phyloP scores from a whole-genome alignment of 176 grass and related monocot genomes.

The Urochloa ruziziensis region DNA sequence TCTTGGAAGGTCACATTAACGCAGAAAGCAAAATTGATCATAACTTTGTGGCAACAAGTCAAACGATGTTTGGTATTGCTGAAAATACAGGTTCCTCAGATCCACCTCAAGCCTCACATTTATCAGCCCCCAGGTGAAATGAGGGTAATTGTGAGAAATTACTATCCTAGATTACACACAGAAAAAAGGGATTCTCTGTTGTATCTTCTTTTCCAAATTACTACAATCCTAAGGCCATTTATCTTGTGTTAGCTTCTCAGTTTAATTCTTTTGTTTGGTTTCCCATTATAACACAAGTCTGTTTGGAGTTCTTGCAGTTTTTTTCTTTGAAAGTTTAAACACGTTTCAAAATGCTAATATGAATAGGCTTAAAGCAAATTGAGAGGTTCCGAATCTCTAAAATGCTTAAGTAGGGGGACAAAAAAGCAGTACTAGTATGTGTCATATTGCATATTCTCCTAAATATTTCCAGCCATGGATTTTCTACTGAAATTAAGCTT shows the following conservation, averaged over 20 bases:
- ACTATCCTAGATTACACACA: too few species aligned
- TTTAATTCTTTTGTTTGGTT: not conserved
- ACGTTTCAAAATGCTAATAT: not conserved
- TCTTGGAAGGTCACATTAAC: constrained; percentile 34
- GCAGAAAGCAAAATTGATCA: constrained; percentile 23
- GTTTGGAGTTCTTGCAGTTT: not conserved
- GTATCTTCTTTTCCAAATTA: not conserved
- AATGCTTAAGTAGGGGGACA: not conserved
- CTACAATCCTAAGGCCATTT: not conserved
- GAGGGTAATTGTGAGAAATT: not conserved
- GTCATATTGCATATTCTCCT: not conserved
- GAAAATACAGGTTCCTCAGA: not conserved
- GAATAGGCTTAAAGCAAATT: not conserved
- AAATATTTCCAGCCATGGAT: not conserved
- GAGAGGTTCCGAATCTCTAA: not conserved
- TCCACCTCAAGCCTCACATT: constrained; percentile 3
- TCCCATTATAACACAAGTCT: not conserved
- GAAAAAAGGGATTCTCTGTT: not conserved
- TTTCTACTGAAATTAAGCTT: not conserved
- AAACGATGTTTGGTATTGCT: not conserved
- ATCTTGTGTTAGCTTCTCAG: too few species aligned
- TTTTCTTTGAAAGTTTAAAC: not conserved
- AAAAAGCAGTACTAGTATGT: not conserved
- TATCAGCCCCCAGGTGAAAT: constrained; percentile 35
- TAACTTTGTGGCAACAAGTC: constrained; percentile 13